Conservation (phyloP, 1,284 basidiomycete species). For the Malassezia cuniculi region DNA sequence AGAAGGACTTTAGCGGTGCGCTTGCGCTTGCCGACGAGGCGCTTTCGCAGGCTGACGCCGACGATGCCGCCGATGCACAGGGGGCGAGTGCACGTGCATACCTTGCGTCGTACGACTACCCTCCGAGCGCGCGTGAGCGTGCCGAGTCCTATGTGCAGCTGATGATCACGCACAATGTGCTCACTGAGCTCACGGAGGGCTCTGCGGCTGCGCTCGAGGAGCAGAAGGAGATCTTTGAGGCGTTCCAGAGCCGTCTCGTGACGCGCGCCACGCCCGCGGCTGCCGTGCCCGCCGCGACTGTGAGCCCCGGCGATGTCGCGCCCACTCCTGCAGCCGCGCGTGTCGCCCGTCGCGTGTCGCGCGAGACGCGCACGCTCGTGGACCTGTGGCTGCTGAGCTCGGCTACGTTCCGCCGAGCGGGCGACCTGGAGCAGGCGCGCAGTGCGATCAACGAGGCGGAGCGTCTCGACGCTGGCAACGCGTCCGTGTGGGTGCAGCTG, state of each 20-base stretch:
- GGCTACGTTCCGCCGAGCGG: constrained; percentile 76
- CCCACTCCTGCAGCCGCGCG: constrained; percentile 13
- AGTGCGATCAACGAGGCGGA: constrained; percentile 93
- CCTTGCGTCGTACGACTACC: constrained; percentile 49
- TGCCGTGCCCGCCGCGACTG: not conserved
- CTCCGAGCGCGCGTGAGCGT: constrained; percentile 54
- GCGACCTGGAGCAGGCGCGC: constrained; percentile 75
- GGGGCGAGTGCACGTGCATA: constrained; percentile 25
- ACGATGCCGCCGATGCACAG: constrained; percentile 22
- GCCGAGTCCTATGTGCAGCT: constrained; percentile 72
- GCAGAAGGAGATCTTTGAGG: constrained; percentile 75
- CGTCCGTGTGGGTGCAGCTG: constrained; percentile 79
- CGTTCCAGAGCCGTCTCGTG: constrained; percentile 49
- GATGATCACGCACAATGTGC: constrained; percentile 69
- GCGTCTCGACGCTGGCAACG: constrained; percentile 67
- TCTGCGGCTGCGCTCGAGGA: constrained; percentile 67
- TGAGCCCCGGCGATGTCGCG: constrained; percentile 1
- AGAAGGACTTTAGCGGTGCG: constrained; percentile 69
- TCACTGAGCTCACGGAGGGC: constrained; percentile 73
- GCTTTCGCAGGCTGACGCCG: constrained; percentile 32
- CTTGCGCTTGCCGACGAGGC: constrained; percentile 62
- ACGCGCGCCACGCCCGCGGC: constrained; percentile 2
- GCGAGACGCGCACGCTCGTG: constrained; percentile 51
- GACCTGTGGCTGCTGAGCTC: constrained; percentile 87
- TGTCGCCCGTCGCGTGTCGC: constrained; percentile 6